Conservation (phyloP, 345 rosid genomes). For the Eucalyptus melliodora region DNA sequence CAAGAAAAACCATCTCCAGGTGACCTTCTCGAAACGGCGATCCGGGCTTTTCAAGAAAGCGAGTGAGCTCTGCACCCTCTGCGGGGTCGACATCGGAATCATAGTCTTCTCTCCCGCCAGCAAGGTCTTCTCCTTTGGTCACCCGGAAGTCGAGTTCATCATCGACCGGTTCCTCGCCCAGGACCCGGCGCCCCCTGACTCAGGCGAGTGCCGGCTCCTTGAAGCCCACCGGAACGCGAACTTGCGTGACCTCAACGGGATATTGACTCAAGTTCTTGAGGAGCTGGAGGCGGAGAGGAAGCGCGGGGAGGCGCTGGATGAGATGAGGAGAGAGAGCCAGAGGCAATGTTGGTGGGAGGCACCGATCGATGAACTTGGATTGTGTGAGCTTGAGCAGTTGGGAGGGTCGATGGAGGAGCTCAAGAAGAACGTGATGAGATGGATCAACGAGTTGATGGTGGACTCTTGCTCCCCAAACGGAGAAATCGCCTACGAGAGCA, state of each 20-base stretch:
- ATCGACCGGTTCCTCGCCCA: constrained; percentile 4
- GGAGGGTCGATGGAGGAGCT: constrained; percentile 19
- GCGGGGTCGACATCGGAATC: constrained; percentile 22
- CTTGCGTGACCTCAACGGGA: constrained; percentile 31
- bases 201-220: constrained; percentile 18
- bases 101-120: constrained; percentile 19
- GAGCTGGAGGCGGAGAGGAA: constrained; percentile 36
- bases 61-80: constrained; percentile 20
- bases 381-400: constrained; percentile 18
- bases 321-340: constrained; percentile 1
- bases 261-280: constrained; percentile 15
- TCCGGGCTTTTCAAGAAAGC: constrained; percentile 29
- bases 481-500: background rate
- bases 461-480: background rate
- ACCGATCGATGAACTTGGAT: constrained; percentile 10
- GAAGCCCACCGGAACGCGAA: constrained; percentile 30
- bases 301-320: constrained; percentile 18
- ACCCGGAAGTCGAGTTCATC: constrained; percentile 14
- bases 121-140: constrained; percentile 17
- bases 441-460: constrained; percentile 8
- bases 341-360: constrained; percentile 39
- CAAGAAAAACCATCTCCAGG: constrained; percentile 13
- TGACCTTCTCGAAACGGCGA: constrained; percentile 24
- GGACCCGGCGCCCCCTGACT: background rate
- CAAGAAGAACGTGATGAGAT: constrained; percentile 13